Percentiles rank a stretch among this genome's conserved stretches.
Evolutionary conservation across 768 basidiomycete species (phyloP).

Genomic region (Auriscalpium microsporum): DNA sequence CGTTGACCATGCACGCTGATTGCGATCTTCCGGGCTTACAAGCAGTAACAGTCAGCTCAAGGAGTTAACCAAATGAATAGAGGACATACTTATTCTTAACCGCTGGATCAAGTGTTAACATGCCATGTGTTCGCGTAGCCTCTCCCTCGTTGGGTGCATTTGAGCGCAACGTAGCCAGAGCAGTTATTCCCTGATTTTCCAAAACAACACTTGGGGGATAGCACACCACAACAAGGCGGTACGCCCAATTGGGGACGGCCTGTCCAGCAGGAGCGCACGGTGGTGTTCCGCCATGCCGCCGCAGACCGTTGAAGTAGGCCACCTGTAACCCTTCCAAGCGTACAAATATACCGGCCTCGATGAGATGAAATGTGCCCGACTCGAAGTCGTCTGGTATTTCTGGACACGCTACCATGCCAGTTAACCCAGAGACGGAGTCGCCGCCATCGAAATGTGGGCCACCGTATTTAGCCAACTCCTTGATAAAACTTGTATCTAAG

Average conservation of each 20-base stretch:
- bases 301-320: neutral
- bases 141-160: neutral
- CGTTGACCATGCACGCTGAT: neutral
- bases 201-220: neutral
- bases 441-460: neutral
- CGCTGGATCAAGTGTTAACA: neutral
- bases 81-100: neutral
- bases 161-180: neutral
- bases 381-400: neutral
- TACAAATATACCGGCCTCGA: neutral
- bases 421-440: neutral
- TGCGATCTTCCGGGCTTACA: neutral
- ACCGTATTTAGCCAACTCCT: too few relatives aligned
- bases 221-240: neutral
- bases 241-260: neutral
- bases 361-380: neutral
- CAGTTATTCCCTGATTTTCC: neutral
- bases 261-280: neutral
- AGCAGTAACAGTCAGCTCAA: neutral
- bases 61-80: neutral
- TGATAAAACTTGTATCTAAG: too few relatives aligned
- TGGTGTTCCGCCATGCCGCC: neutral
- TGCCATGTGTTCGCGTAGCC: neutral
- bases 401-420: neutral
- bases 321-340: neutral